Percentiles rank a stretch among this genome's conserved stretches.
These are phyloP conservation scores for Fusarium hostae DNA, from an alignment of 2,329 filamentous ascomycete genomes.

Conservation along the genomic window DNA sequence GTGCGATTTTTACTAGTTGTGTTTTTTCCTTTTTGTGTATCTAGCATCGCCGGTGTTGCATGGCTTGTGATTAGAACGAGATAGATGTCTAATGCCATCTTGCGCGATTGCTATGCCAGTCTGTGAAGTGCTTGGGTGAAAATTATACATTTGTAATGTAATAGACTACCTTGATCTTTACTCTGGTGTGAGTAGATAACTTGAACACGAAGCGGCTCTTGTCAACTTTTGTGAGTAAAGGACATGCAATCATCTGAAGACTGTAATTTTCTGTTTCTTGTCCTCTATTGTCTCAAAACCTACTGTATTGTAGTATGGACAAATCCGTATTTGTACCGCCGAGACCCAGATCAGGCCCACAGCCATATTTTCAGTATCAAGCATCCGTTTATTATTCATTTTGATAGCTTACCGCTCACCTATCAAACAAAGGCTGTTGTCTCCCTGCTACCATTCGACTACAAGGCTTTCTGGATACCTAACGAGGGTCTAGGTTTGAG, in stretches of 20 bases:
- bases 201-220: not conserved
- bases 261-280: rapidly evolving
- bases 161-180: not conserved
- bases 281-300: not conserved
- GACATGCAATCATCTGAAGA: not conserved
- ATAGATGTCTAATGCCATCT: constrained; percentile 44
- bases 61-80: constrained; percentile 44
- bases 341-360: not conserved
- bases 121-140: not conserved
- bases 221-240: not conserved
- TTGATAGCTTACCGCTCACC: too few species aligned
- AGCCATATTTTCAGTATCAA: too few species aligned
- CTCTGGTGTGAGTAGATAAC: not conserved
- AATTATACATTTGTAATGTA: constrained; percentile 4
- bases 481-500: too few species aligned
- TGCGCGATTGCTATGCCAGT: constrained; percentile 32
- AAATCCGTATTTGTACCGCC: not conserved
- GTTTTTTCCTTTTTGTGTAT: constrained; percentile 40
- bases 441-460: too few species aligned
- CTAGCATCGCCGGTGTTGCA: constrained; percentile 46
- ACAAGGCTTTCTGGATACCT: too few species aligned
- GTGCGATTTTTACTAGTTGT: constrained; percentile 32
- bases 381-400: too few species aligned
- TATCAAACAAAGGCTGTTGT: too few species aligned
- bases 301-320: too few species aligned